Percentiles rank a stretch among this genome's conserved stretches.
These are phyloP conservation scores for Hippophae rhamnoides DNA, from an alignment of 306 rosid genomes.

Conservation along the genomic window DNA sequence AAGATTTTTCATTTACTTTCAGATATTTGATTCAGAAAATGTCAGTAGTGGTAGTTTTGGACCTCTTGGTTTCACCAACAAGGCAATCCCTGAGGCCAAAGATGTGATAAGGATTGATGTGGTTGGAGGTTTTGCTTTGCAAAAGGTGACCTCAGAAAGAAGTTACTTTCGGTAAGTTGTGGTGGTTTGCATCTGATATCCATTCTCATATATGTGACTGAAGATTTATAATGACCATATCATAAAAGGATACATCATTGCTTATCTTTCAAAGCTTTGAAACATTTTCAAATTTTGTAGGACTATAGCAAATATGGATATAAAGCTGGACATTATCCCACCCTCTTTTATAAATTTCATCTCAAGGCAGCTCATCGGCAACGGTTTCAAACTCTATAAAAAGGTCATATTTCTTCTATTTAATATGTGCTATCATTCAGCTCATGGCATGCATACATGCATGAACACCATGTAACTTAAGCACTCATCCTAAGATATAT, in stretches of 20 bases:
- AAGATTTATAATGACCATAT: neutral
- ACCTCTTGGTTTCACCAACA: conserved; percentile 41
- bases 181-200: neutral
- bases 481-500: neutral
- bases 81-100: conserved; percentile 52
- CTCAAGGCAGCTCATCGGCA: conserved; percentile 86
- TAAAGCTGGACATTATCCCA: conserved; percentile 79
- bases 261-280: conserved; percentile 6
- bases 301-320: conserved; percentile 81
- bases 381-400: conserved; percentile 78
- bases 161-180: conserved; percentile 84
- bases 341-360: conserved; percentile 84
- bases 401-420: conserved; percentile 43
- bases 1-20: conserved; percentile 19
- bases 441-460: neutral
- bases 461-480: neutral
- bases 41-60: conserved; percentile 29
- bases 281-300: conserved; percentile 35
- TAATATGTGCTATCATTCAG: conserved; percentile 8
- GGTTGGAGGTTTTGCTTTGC: conserved; percentile 91
- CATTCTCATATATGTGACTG: neutral
- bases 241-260: neutral
- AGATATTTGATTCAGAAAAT: conserved; percentile 51
- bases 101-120: conserved; percentile 69
- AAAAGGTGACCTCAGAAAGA: conserved; percentile 72